A percentile compares a stretch with the other conserved stretches of the same genome.
These are phyloP conservation scores for Dryadomyces sulphureus DNA, from an alignment of 2,329 filamentous ascomycete species.

Conservation along the genomic window DNA sequence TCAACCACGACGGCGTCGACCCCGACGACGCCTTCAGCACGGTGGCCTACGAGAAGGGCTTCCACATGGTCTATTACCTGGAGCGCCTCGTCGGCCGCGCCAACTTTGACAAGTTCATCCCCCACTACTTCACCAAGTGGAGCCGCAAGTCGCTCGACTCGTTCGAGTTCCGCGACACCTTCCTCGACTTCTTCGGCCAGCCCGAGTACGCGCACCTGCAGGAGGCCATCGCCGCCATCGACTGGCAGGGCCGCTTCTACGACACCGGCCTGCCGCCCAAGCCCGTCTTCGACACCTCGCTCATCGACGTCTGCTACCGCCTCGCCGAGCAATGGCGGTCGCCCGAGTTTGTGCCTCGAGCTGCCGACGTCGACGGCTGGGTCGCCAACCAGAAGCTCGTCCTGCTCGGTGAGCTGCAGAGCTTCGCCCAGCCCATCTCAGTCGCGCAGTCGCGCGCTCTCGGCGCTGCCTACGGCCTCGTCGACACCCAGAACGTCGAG, in stretches of 20 bases:
- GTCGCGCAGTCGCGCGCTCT: constrained; percentile 54
- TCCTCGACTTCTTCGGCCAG: constrained; percentile 67
- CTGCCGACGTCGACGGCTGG: constrained; percentile 58
- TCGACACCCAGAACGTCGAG: constrained; percentile 71
- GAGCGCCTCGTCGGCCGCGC: constrained; percentile 71
- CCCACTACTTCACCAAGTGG: constrained; percentile 82
- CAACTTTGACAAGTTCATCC: constrained; percentile 92
- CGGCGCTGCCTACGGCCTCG: constrained; percentile 59
- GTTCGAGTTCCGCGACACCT: constrained; percentile 82
- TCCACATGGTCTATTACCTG: constrained; percentile 82
- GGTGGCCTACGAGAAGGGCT: constrained; percentile 92
- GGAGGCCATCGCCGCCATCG: constrained; percentile 55
- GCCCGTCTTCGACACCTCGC: constrained; percentile 75
- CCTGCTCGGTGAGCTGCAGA: constrained; percentile 69
- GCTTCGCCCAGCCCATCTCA: constrained; percentile 48
- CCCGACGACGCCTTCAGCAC: constrained; percentile 92
- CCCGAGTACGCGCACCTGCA: constrained; percentile 46
- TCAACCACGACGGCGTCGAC: constrained; percentile 77
- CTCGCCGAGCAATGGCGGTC: constrained; percentile 72
- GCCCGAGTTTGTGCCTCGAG: constrained; percentile 44
- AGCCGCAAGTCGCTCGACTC: constrained; percentile 79
- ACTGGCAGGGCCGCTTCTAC: constrained; percentile 88
- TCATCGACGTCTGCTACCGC: constrained; percentile 73
- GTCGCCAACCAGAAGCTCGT: constrained; percentile 82
- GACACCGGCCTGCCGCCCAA: constrained; percentile 79